Evolutionary conservation across 257 asterid genomes (phyloP).

Genomic region (Asclepias syriaca): DNA sequence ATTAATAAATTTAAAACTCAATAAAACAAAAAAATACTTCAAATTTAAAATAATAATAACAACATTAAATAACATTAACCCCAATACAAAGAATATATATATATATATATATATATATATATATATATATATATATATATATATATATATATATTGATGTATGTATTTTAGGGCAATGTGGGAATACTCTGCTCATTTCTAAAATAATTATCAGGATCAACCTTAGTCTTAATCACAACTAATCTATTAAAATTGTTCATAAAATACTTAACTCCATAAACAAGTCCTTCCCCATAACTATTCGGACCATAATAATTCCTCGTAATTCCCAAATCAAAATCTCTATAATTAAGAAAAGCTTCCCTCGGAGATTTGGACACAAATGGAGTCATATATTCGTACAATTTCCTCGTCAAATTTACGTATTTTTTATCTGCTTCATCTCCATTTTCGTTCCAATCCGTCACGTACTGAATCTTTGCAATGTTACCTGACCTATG

Average conservation of each 20-base stretch:
- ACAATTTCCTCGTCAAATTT: constrained; percentile 10
- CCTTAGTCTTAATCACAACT: constrained; percentile 20
- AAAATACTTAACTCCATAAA: constrained; percentile 26
- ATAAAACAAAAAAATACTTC: too few relatives aligned
- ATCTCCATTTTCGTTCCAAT: constrained; percentile 19
- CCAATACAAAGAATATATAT: too few relatives aligned
- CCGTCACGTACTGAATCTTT: constrained; percentile 19
- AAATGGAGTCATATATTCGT: constrained; percentile 19
- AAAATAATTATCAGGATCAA: constrained; percentile 24
- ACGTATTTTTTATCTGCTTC: constrained; percentile 12
- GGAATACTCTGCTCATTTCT: constrained; percentile 28
- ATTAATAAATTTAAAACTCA: too few relatives aligned
- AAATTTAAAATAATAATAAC: too few relatives aligned
- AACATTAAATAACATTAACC: too few relatives aligned
- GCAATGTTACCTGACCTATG: constrained; percentile 30
- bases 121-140: too few relatives aligned
- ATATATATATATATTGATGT: too few relatives aligned
- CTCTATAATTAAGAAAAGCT: constrained; percentile 24
- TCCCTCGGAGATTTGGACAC: constrained; percentile 23
- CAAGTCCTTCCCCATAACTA: constrained; percentile 14
- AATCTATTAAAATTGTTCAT: constrained; percentile 20
- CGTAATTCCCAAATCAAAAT: constrained; percentile 20
- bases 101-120: too few relatives aligned
- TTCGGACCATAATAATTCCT: constrained; percentile 1
- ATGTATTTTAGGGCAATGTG: not conserved